Evolutionary conservation across 2,329 filamentous ascomycete genomes (phyloP), one percentile per base, ranked within the genome.

Genomic region (Acephala macrosclerotiorum): DNA sequence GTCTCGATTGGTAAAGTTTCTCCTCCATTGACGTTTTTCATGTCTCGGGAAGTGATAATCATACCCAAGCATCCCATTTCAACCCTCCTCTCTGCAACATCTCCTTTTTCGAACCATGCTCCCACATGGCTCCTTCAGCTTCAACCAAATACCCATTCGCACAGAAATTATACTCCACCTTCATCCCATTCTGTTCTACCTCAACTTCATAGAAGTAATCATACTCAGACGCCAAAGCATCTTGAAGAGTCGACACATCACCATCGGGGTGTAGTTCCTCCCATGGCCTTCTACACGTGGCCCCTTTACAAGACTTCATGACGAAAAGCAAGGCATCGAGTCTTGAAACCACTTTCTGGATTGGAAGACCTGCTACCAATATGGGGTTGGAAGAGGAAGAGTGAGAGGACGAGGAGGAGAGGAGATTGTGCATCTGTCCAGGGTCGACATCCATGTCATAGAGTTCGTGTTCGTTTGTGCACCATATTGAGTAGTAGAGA

Each of bases 401-500:
- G 9, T 4, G 9, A 33, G 4, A 5, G 4, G 29, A 33, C 4
- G 29, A 33, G 4, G 29, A 33, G 9, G 29, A 33, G 29, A 33
- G 29, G 4, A 33, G 9, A 9, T 33, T 33, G 9, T 33, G 4
- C 29, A 33, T 33, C 29, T 33, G 29, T 9, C 9, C 29, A 9
- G 29, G 29, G 9, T 33, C 29, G 9, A 85, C 86, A 73, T 80
- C 83, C 60, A 89, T 73, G 66, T 91, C 82, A 73, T 91, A 91
- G 1, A 90, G 80, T 74, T 91, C 88, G 58, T 86, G 84, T 71
- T 90, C 88, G 55, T 86, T 86, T 18, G 77, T 89, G 71, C 89
- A 92, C 88, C 88, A 91, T 0, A 90, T 86, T 0, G 87, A 83
- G 71, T 91, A 91, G 66, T 87, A 86, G 5, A 91, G 74, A 70